Base-by-base conservation (phyloP, 768 basidiomycete species). In the Lyophyllum semitale region DNA sequence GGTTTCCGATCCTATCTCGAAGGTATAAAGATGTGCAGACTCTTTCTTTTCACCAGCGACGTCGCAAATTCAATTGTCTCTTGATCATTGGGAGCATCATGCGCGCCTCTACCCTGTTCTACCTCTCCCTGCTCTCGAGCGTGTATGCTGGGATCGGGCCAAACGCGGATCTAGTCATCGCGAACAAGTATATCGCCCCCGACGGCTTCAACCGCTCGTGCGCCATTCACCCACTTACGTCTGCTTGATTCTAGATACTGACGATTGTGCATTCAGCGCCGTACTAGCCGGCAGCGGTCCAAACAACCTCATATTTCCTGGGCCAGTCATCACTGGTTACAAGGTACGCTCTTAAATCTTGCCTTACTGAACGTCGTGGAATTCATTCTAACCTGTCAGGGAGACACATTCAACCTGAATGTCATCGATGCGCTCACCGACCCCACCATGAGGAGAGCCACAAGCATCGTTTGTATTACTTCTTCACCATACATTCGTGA, bases 361-460 rank as follows among this genome's bases (percentile, higher is more conserved):
- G n/a, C n/a, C n/a, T n/a, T 18, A 15, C 17, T 18, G 8, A 13
- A 18, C 11, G 13, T 40, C n/a, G 1, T 18, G 6, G 8, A n/a
- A 3, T 30, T 43, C 22, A 26, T 2, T 9, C 17, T 12, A 18
- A 23, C 11, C 23, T 27, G n/a, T 37, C 38, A 83, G 70, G 77
- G 81, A 13, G 71, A 76, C 48, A 60, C 59, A 32, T 81, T 81
- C 59, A 44, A 56, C 26, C 63, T 86, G 41, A 81, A 82, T 44
- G 80, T 85, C 4, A 66, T 75, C 17, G 74, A 83, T 56, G 25
- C 63, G 13, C 70, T n/a, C n/a, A n/a, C n/a, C n/a, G n/a, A n/a
- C n/a, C n/a, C n/a, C n/a, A n/a, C n/a, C n/a, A n/a, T n/a, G 83
- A 56, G 75, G 29, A 73, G 72, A 35, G 70, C 67, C 5, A 85